These are phyloP conservation scores for Gamsiella multidivaricata DNA, from an alignment of 192 early-diverging fungal genomes.

Conservation along the genomic window DNA sequence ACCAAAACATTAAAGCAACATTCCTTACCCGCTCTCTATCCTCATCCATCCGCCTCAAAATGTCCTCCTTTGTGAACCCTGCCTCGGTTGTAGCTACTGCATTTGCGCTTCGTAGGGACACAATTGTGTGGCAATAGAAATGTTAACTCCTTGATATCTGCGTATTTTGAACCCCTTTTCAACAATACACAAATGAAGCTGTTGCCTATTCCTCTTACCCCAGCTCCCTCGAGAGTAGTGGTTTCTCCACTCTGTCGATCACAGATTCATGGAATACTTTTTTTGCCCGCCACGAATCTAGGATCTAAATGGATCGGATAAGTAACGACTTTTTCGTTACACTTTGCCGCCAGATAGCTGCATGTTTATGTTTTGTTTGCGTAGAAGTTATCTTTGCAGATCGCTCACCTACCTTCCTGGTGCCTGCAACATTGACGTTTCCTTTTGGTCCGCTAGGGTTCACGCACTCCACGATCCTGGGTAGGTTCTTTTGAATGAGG, in stretches of 20 bases:
- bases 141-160: too few relatives aligned
- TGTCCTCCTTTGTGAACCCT: slow-evolving; percentile 61
- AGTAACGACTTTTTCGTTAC: too few relatives aligned
- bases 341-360: too few relatives aligned
- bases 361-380: too few relatives aligned
- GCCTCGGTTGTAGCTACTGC: slow-evolving; percentile 18
- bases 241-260: slow-evolving; percentile 55
- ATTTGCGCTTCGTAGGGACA: slow-evolving; percentile 4
- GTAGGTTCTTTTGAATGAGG: slow-evolving; percentile 56
- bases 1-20: too few relatives aligned
- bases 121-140: too few relatives aligned
- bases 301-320: slow-evolving; percentile 18
- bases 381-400: slow-evolving; percentile 22
- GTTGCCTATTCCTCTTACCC: too few relatives aligned
- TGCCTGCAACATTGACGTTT: slow-evolving; percentile 64
- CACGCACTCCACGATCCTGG: slow-evolving; percentile 56
- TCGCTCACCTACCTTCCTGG: slow-evolving; percentile 55
- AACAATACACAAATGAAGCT: too few relatives aligned
- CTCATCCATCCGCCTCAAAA: slow-evolving; percentile 67
- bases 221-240: slow-evolving; percentile 48
- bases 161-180: too few relatives aligned
- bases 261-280: slow-evolving; percentile 15
- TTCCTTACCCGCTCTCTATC: slow-evolving; percentile 65
- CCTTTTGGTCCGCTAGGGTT: slow-evolving; percentile 59
- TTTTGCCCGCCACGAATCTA: slow-evolving; percentile 28